A percentile compares a stretch with the other conserved stretches of the same genome.
phyloP scores from a whole-genome alignment of 768 basidiomycete genomes.

The Tricholoma furcatifolium region DNA sequence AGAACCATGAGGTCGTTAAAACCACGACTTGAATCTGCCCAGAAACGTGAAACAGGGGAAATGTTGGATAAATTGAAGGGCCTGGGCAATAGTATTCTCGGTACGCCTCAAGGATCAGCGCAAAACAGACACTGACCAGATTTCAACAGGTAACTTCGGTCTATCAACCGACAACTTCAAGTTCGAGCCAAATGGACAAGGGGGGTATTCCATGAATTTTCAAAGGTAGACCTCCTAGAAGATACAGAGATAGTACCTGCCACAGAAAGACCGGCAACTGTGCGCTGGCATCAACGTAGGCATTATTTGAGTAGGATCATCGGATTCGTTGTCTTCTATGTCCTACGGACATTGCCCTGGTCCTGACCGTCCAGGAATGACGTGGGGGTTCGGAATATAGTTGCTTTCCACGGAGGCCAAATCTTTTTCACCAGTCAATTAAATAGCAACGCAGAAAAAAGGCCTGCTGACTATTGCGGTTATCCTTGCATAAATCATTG shows the following conservation, averaged over 20 bases:
- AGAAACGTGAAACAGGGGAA: constrained; percentile 85
- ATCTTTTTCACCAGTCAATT: constrained; percentile 29
- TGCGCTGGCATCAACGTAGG: not conserved
- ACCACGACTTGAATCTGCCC: constrained; percentile 69
- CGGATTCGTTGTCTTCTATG: not conserved
- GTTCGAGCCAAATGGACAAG: constrained; percentile 89
- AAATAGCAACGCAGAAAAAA: not conserved
- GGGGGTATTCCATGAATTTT: constrained; percentile 96
- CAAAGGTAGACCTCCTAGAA: constrained; percentile 33
- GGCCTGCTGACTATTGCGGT: constrained; percentile 55
- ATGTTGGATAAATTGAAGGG: constrained; percentile 93
- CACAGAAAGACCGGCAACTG: not conserved
- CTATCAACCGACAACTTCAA: constrained; percentile 97
- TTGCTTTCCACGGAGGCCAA: constrained; percentile 39
- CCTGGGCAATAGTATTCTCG: constrained; percentile 86
- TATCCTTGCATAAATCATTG: constrained; percentile 68
- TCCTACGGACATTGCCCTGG: constrained; percentile 13
- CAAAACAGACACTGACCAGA: not conserved
- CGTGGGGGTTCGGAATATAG: constrained; percentile 41
- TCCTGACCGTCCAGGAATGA: constrained; percentile 41
- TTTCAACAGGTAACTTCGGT: constrained; percentile 78
- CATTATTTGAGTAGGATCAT: not conserved
- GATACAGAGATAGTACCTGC: not conserved
- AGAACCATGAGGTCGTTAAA: constrained; percentile 55
- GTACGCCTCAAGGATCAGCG: constrained; percentile 35